These are phyloP conservation scores for Microdochium bolleyi DNA, from an alignment of 2,329 filamentous ascomycete species.

Conservation along the genomic window DNA sequence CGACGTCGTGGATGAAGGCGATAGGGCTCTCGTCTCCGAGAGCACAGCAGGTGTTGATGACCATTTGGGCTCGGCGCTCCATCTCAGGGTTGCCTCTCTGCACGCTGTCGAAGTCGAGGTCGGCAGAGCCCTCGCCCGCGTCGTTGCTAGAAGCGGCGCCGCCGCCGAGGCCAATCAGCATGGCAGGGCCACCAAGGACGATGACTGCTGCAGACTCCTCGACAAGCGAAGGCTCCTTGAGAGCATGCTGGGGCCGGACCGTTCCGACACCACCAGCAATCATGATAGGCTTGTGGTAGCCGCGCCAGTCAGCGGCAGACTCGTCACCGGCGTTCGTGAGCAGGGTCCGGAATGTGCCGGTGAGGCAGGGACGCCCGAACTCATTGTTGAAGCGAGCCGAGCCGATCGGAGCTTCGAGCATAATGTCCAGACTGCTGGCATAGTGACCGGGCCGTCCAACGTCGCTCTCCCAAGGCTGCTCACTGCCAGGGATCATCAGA, in stretches of 20 bases:
- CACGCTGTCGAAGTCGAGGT: slow-evolving; percentile 94
- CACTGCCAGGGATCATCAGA: slow-evolving; percentile 75
- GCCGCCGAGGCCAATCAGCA: slow-evolving; percentile 94
- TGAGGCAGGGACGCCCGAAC: slow-evolving; percentile 82
- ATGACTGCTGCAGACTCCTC: slow-evolving; percentile 39
- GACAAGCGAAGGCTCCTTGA: slow-evolving; percentile 59
- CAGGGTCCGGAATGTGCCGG: slow-evolving; percentile 87
- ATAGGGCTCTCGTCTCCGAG: slow-evolving; percentile 84
- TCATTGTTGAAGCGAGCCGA: slow-evolving; percentile 96
- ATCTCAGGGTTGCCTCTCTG: slow-evolving; percentile 97
- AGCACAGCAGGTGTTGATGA: slow-evolving; percentile 88
- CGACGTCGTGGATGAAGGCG: slow-evolving; percentile 95
- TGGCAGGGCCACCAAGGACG: slow-evolving; percentile 89
- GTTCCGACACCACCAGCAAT: slow-evolving; percentile 93
- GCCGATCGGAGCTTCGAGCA: slow-evolving; percentile 94
- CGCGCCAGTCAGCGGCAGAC: slow-evolving; percentile 59
- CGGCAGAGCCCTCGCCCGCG: slow-evolving; percentile 80
- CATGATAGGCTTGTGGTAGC: slow-evolving; percentile 98
- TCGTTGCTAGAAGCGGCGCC: slow-evolving; percentile 89
- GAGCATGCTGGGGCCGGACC: slow-evolving; percentile 80
- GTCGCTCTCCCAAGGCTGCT: slow-evolving; percentile 83
- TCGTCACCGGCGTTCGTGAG: slow-evolving; percentile 58
- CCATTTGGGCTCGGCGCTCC: slow-evolving; percentile 91
- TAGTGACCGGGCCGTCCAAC: slow-evolving; percentile 87
- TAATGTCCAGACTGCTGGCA: slow-evolving; percentile 90